phyloP scores from a whole-genome alignment of 2,329 filamentous ascomycete species.

The Corynespora cassiicola region DNA sequence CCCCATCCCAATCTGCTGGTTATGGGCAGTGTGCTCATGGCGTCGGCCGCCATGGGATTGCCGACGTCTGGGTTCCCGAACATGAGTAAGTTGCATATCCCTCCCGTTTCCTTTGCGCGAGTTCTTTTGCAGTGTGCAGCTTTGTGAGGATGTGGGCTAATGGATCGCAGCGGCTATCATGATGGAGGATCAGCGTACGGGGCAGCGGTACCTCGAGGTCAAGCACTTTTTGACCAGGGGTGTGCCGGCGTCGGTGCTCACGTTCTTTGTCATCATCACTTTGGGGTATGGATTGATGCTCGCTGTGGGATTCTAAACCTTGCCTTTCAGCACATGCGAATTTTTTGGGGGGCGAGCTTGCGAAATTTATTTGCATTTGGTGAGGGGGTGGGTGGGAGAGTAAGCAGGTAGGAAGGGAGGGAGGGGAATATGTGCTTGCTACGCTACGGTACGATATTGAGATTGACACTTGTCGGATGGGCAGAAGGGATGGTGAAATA shows the following conservation, averaged over 20 bases:
- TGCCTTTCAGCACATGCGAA: no score
- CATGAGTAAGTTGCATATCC: slow-evolving; percentile 96
- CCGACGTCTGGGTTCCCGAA: slow-evolving; percentile 98
- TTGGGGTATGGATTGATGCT: slow-evolving; percentile 92
- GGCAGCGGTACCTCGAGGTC: slow-evolving; percentile 88
- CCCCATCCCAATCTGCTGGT: slow-evolving; percentile 94
- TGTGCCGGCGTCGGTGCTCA: slow-evolving; percentile 83
- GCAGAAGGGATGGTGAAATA: no score
- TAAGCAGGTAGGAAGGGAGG: no score
- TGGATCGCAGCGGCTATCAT: slow-evolving; percentile 81
- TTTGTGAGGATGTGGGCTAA: slow-evolving; percentile 24
- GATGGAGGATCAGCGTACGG: slow-evolving; percentile 94
- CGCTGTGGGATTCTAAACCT: slow-evolving; percentile 70
- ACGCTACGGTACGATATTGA: no score
- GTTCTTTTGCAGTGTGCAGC: slow-evolving; percentile 2
- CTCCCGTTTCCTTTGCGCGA: slow-evolving; percentile 2
- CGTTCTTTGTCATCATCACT: slow-evolving; percentile 82
- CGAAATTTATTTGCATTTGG: no score
- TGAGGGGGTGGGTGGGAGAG: no score
- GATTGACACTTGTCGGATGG: no score
- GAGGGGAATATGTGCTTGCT: no score
- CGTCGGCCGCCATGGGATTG: slow-evolving; percentile 94
- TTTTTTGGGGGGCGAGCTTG: no score
- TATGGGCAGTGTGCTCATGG: slow-evolving; percentile 96
- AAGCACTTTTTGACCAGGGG: slow-evolving; percentile 96